Evolutionary conservation across 2,329 filamentous ascomycete species (phyloP).

Genomic region (Colletotrichum liriopes): DNA sequence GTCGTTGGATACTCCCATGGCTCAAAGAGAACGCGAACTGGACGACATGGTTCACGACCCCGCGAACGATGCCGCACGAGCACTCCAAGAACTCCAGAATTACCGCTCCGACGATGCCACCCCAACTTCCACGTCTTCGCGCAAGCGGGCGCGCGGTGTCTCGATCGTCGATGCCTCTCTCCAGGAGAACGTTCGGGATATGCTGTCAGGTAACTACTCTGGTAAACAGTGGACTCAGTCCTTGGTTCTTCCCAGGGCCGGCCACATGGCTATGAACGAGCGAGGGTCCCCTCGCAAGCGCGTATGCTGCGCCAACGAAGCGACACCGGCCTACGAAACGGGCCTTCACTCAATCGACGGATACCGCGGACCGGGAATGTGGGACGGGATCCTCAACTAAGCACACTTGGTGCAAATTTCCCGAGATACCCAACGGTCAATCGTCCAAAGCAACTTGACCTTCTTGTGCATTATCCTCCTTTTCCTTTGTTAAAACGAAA

Average conservation of each 20-base stretch:
- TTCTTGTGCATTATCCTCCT: conserved; percentile 40
- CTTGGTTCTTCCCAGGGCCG: conserved; percentile 56
- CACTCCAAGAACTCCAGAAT: conserved; percentile 74
- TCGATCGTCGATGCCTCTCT: conserved; percentile 71
- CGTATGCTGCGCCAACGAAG: conserved; percentile 76
- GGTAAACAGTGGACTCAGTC: conserved; percentile 54
- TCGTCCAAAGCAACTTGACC: conserved; percentile 30
- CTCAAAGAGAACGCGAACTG: conserved; percentile 62
- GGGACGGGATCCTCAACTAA: conserved; percentile 75
- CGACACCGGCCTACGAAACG: conserved; percentile 63
- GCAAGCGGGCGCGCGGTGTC: conserved; percentile 72
- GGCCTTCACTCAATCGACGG: conserved; percentile 66
- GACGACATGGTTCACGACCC: conserved; percentile 61
- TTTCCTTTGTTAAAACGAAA: conserved; percentile 45
- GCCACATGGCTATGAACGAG: conserved; percentile 47
- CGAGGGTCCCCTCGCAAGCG: conserved; percentile 69
- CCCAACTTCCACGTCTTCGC: conserved; percentile 53
- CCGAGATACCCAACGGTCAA: conserved; percentile 31
- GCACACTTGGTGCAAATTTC: conserved; percentile 35
- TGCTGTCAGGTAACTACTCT: conserved; percentile 63
- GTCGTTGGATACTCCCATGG: conserved; percentile 64
- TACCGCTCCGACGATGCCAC: conserved; percentile 59
- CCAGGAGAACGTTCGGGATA: conserved; percentile 78
- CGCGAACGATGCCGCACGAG: conserved; percentile 69
- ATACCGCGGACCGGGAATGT: conserved; percentile 74